Conservation (phyloP, 768 basidiomycete genomes). For the Scleroderma bovista region DNA sequence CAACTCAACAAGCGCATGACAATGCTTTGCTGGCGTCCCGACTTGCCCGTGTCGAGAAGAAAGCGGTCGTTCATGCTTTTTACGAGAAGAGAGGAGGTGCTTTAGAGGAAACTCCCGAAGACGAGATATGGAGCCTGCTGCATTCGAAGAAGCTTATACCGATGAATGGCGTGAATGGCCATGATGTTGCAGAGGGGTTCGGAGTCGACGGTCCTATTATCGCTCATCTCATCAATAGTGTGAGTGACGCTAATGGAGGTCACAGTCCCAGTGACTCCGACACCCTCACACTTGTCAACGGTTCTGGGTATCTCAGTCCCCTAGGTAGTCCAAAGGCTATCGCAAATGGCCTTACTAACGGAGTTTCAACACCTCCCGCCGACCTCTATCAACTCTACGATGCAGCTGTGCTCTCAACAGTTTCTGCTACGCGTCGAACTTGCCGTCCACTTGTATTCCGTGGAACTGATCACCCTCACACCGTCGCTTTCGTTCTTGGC, state of each 20-base stretch:
- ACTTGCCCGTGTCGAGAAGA: conserved; percentile 62
- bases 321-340: background rate
- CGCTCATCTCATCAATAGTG: background rate
- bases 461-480: conserved; percentile 55
- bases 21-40: conserved; percentile 84
- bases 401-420: conserved; percentile 58
- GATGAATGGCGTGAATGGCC: conserved; percentile 33
- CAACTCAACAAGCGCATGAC: conserved; percentile 79
- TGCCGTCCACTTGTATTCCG: conserved; percentile 47
- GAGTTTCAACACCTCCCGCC: conserved; percentile 11
- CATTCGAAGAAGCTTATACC: conserved; percentile 35
- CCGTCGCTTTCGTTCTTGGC: conserved; percentile 70
- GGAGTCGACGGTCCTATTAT: no score
- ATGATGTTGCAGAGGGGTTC: conserved; percentile 16
- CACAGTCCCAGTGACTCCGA: background rate
- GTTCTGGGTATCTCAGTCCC: background rate
- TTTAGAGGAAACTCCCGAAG: conserved; percentile 51
- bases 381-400: conserved; percentile 57
- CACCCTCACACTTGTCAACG: background rate
- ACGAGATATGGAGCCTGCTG: conserved; percentile 56
- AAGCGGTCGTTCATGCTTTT: conserved; percentile 85
- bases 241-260: background rate
- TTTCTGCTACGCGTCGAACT: conserved; percentile 55
- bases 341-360: conserved; percentile 15
- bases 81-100: conserved; percentile 39